Evolutionary conservation across 1,139 yeast genomes (phyloP), one percentile per base, ranked within the genome.

Genomic region (Debaryomyces psychrophilus): DNA sequence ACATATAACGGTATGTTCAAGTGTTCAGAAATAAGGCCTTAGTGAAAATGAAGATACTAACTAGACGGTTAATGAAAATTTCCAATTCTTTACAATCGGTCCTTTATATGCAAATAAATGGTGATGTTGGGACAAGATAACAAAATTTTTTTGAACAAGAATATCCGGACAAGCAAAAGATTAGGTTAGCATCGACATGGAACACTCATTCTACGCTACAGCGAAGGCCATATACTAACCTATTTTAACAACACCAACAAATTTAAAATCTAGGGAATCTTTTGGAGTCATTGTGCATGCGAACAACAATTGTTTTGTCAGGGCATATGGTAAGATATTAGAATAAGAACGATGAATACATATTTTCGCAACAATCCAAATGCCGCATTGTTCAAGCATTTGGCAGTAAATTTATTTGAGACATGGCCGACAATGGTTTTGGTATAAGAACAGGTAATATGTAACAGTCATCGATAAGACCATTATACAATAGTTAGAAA

Each of bases 401-500:
- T 63, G 43, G 65, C 26, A 62, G 60, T 23, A 54, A 61, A 31
- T 56, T 54, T 50, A 56, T 53, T 8, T 53, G 49, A 9, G 53
- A 51, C 41, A 39, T 47, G 47, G 44, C 54, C 31, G 41, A 49
- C 26, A 43, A 34, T n/a, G 55, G 55, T 2, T 45, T 51, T 31
- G 55, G 54, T n/a, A 55, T 54, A 23, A 50, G 59, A 39, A 52
- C 56, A 35, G 51, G 54, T 41, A 44, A 20, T 58, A 56, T 44
- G 56, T 59, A 6, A 60, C 59, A 1, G 44, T 57, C 31, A 50
- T 58, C 14, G 59, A 54, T 8, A 48, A 58, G 54, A 90, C 90
- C 54, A 70, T 71, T 49, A 80, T 87, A 54, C 68, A 69, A 43
- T 87, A 85, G 6, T 28, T 28, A 17, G 17, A 28, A n/a, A 28